Conservation (phyloP, 495 filamentous ascomycete genomes). For the Thermothielavioides terrestris region DNA sequence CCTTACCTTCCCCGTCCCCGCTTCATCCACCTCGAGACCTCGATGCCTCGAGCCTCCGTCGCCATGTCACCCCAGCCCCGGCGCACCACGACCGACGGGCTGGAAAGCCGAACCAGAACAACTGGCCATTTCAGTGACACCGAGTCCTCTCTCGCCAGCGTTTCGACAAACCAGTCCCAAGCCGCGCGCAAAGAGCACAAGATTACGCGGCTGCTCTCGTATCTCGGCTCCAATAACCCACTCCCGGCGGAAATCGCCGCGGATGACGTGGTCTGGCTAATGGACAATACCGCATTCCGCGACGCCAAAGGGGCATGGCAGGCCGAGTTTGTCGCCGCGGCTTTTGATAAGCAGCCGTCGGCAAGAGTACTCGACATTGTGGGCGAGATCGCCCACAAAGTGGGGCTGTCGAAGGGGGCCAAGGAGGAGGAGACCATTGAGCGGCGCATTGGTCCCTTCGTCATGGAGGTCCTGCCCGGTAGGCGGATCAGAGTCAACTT, state of each 20-base stretch:
- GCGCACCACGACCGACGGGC: constrained; percentile 1
- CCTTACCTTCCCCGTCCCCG: too few species aligned
- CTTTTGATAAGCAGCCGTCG: constrained; percentile 63
- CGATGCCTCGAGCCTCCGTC: too few species aligned
- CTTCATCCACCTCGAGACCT: too few species aligned
- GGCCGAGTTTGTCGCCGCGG: constrained; percentile 71
- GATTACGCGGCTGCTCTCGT: constrained; percentile 34
- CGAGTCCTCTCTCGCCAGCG: constrained; percentile 30
- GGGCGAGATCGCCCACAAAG: constrained; percentile 57
- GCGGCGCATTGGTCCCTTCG: constrained; percentile 63
- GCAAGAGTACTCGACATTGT: constrained; percentile 57
- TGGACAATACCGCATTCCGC: constrained; percentile 83
- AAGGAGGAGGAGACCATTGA: constrained; percentile 57
- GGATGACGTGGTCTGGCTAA: constrained; percentile 69
- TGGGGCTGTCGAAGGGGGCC: constrained; percentile 59
- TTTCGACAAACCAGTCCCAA: constrained; percentile 13
- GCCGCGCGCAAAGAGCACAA: constrained; percentile 19
- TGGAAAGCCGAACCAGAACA: constrained; percentile 32
- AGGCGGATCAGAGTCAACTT: constrained; percentile 48
- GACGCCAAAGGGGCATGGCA: constrained; percentile 49
- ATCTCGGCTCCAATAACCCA: constrained; percentile 39
- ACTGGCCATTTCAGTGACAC: constrained; percentile 35
- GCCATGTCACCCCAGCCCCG: background rate
- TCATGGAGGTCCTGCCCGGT: constrained; percentile 64
- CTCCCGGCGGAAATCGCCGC: constrained; percentile 29